Percentiles rank a stretch among this genome's conserved stretches.
Evolutionary conservation across 768 basidiomycete species (phyloP).

Genomic region (Panaeolus cyanescens): DNA sequence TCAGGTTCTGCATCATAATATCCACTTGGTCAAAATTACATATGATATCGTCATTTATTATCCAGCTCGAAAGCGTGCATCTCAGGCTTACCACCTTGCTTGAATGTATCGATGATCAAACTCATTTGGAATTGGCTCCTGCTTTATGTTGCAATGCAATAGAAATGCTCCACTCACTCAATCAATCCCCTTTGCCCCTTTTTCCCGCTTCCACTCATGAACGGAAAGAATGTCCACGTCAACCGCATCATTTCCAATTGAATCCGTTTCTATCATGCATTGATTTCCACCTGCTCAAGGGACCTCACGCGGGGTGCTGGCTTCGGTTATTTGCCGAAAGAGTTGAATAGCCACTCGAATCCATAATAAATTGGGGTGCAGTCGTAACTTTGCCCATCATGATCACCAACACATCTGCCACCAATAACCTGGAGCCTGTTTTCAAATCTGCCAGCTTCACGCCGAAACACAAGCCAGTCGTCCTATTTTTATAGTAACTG

Average conservation of each 20-base stretch:
- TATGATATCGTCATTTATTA: neutral
- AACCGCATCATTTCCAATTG: neutral
- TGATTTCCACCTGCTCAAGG: neutral
- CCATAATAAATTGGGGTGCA: no score
- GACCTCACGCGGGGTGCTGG: neutral
- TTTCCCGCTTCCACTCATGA: neutral
- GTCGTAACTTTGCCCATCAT: no score
- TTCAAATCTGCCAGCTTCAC: no score
- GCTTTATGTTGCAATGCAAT: neutral
- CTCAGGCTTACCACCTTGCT: neutral
- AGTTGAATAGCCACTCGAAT: no score
- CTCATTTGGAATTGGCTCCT: neutral
- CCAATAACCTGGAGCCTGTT: no score
- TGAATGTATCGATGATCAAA: neutral
- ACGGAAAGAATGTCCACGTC: neutral
- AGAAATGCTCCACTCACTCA: neutral
- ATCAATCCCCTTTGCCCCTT: neutral
- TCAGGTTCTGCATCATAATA: neutral
- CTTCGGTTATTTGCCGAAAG: neutral
- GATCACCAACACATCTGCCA: no score
- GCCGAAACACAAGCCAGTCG: no score
- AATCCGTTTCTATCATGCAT: neutral
- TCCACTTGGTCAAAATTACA: neutral
- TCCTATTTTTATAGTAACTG: no score
- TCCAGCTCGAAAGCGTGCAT: neutral